Percentiles rank a stretch among this genome's conserved stretches.
These are phyloP conservation scores for Trametes gibbosa DNA, from an alignment of 768 basidiomycete genomes.

Conservation along the genomic window DNA sequence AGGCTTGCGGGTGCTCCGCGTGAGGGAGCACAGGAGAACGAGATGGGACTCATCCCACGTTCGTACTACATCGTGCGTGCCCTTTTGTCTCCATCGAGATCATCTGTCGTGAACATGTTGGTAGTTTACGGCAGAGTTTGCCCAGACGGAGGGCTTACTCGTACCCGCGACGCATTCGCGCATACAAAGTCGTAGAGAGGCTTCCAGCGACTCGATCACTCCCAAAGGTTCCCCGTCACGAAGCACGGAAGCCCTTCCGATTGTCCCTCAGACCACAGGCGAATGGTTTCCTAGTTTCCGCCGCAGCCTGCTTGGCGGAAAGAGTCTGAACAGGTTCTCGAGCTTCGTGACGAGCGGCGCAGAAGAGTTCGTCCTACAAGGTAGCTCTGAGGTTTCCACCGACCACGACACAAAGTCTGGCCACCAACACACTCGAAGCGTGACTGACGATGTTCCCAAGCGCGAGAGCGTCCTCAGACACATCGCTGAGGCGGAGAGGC, in stretches of 20 bases:
- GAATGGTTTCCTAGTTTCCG: constrained; percentile 77
- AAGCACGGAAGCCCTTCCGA: constrained; percentile 32
- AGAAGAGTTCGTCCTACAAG: constrained; percentile 79
- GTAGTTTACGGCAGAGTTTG: constrained; percentile 68
- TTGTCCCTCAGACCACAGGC: constrained; percentile 66
- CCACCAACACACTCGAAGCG: constrained; percentile 31
- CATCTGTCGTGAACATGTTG: not conserved
- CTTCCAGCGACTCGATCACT: constrained; percentile 48
- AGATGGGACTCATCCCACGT: constrained; percentile 66
- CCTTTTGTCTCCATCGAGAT: not conserved
- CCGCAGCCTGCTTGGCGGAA: constrained; percentile 71
- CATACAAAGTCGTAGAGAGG: constrained; percentile 30
- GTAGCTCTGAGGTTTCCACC: constrained; percentile 40
- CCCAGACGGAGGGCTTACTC: constrained; percentile 44
- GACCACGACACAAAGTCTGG: constrained; percentile 20
- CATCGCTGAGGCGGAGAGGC: constrained; percentile 54
- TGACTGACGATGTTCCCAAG: constrained; percentile 35
- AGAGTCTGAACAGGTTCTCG: constrained; percentile 80
- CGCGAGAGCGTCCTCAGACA: constrained; percentile 11
- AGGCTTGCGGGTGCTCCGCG: constrained; percentile 31
- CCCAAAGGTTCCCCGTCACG: constrained; percentile 39
- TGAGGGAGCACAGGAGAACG: constrained; percentile 36
- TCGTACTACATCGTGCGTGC: constrained; percentile 68
- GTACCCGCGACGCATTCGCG: constrained; percentile 31
- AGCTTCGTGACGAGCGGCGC: constrained; percentile 85